Percentiles rank a stretch among this genome's conserved stretches.
These are phyloP conservation scores for Biscogniauxia sp. DNA, from an alignment of 2,329 filamentous ascomycete genomes.

Conservation along the genomic window DNA sequence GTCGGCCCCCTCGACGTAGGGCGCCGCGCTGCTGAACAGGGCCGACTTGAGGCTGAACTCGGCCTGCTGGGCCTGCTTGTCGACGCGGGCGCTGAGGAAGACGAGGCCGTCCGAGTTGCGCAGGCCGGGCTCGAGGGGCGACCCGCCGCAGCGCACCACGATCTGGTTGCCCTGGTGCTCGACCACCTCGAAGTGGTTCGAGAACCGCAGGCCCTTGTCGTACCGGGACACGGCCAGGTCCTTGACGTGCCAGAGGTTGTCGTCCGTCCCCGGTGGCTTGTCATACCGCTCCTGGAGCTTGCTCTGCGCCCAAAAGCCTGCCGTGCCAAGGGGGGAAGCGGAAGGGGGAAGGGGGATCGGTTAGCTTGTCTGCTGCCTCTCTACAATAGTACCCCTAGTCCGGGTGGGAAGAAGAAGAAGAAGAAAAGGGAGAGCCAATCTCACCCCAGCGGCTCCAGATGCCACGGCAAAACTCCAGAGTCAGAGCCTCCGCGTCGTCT, in stretches of 20 bases:
- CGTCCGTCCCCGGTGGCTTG: slow-evolving; percentile 29
- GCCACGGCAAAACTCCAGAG: slow-evolving; percentile 65
- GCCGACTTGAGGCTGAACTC: slow-evolving; percentile 32
- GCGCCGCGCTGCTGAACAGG: slow-evolving; percentile 28
- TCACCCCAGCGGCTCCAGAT: slow-evolving; percentile 65
- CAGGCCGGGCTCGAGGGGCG: slow-evolving; percentile 27
- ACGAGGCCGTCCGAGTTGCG: slow-evolving; percentile 31
- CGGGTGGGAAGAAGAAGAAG: not conserved
- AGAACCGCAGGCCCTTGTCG: slow-evolving; percentile 28
- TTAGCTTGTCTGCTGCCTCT: slow-evolving; percentile 2
- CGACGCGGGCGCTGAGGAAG: slow-evolving; percentile 31
- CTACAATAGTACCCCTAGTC: not conserved
- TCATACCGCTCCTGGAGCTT: slow-evolving; percentile 32
- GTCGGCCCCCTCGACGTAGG: slow-evolving; percentile 15
- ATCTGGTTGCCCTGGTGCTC: slow-evolving; percentile 29
- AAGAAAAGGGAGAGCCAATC: slow-evolving; percentile 1
- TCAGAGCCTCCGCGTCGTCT: slow-evolving; percentile 55
- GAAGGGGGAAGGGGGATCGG: not conserved
- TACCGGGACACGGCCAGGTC: slow-evolving; percentile 30
- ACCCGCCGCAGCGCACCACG: slow-evolving; percentile 31
- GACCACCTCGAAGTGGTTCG: slow-evolving; percentile 36
- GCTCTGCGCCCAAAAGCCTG: slow-evolving; percentile 46
- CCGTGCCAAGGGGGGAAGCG: no score
- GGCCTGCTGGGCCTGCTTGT: slow-evolving; percentile 27
- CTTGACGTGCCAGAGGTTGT: slow-evolving; percentile 29